Evolutionary conservation across 805 yeast species (phyloP).

Genomic region (Candida railenensis): DNA sequence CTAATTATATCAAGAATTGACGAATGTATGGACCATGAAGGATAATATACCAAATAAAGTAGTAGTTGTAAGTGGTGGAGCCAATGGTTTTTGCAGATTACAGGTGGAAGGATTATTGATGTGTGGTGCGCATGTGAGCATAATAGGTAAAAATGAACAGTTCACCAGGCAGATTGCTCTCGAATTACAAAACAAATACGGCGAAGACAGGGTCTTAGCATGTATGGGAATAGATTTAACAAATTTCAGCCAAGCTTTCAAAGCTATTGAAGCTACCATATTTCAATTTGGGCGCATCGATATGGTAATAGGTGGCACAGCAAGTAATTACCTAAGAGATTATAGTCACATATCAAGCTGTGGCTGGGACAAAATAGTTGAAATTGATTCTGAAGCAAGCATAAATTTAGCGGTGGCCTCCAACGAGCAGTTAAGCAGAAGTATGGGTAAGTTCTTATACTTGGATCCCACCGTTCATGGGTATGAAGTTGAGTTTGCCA

Average conservation of each 20-base stretch:
- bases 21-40: background rate
- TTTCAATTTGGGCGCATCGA: constrained; percentile 40
- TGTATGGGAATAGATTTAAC: constrained; percentile 77
- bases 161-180: constrained; percentile 67
- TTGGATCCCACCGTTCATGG: constrained; percentile 40
- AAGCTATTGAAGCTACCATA: constrained; percentile 64
- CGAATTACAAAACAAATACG: constrained; percentile 54
- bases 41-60: constrained; percentile 41
- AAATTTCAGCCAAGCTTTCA: constrained; percentile 50
- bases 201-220: constrained; percentile 65
- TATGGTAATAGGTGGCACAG: constrained; percentile 45
- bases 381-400: constrained; percentile 41
- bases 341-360: constrained; percentile 43
- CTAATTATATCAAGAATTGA: background rate
- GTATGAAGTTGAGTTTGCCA: constrained; percentile 39
- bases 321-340: constrained; percentile 42
- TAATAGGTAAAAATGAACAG: constrained; percentile 70
- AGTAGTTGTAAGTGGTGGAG: constrained; percentile 91
- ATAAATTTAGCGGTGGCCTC: constrained; percentile 41
- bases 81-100: constrained; percentile 88
- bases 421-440: constrained; percentile 6
- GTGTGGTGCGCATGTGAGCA: constrained; percentile 86
- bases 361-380: constrained; percentile 39
- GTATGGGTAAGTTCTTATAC: background rate
- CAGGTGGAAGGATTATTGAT: constrained; percentile 82